Evolutionary conservation across 2,329 filamentous ascomycete species (phyloP), one percentile per base, ranked within the genome.

Genomic region (Orbilia quercus): DNA sequence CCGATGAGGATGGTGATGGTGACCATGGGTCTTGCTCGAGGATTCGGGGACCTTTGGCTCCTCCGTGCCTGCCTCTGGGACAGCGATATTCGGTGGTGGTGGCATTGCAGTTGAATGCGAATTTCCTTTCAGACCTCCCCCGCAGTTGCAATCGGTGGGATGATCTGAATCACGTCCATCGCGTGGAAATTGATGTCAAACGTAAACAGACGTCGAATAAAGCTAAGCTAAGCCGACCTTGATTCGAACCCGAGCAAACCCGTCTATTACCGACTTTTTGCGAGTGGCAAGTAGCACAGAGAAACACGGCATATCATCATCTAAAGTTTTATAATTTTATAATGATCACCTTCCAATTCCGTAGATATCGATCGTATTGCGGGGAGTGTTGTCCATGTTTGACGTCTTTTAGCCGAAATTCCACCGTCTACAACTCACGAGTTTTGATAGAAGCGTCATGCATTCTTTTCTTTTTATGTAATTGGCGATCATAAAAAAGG

Each of bases 351-450:
- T 53, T 36, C 28, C 31, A 9, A 18, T 36, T 53, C 36, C 14
- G 23, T 25, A 18, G 14, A 34, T n/a, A n/a, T n/a, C n/a, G n/a
- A n/a, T n/a, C n/a, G n/a, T n/a, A n/a, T n/a, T n/a, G n/a, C n/a
- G n/a, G n/a, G n/a, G n/a, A n/a, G n/a, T n/a, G n/a, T n/a, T n/a
- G n/a, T n/a, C n/a, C n/a, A n/a, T n/a, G n/a, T n/a, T n/a, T 67
- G 53, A n/a, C 12, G 38, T 1, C 2, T 11, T 23, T n/a, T n/a
- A n/a, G n/a, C n/a, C 9, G 28, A 62, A 60, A 69, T 62, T 42
- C 55, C 64, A 69, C 55, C 64, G 20, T 69, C 55, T 58, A 69
- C 64, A 69, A 69, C 64, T 23, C 42, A 34, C 2, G n/a, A n/a
- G n/a, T n/a, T 47, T 47, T 9, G 5, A 42, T 42, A 55, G 20